phyloP scores from a whole-genome alignment of 2,329 filamentous ascomycete species.

The Clarireedia homoeocarpa region DNA sequence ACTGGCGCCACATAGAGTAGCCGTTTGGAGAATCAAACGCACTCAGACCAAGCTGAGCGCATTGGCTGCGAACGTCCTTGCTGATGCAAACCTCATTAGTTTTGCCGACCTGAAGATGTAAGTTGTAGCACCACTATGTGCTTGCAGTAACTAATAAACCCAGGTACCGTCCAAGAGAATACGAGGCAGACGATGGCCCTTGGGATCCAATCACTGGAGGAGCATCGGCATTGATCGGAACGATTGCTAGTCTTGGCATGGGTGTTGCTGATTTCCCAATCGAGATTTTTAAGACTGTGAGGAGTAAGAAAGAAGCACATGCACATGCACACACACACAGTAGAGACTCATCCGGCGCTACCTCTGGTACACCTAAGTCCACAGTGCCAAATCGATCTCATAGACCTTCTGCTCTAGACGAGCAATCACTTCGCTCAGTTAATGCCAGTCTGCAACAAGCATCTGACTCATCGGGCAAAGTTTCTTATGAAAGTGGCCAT shows the following conservation, averaged over 20 bases:
- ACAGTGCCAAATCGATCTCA: conserved; percentile 13
- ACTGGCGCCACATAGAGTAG: conserved; percentile 57
- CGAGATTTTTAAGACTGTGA: conserved; percentile 42
- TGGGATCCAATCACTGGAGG: conserved; percentile 73
- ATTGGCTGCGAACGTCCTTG: conserved; percentile 63
- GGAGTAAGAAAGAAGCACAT: conserved; percentile 16
- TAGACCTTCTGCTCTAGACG: conserved; percentile 11
- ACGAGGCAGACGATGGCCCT: conserved; percentile 70
- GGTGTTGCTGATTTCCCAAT: conserved; percentile 68
- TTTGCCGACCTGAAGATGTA: conserved; percentile 68
- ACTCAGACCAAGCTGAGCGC: conserved; percentile 62
- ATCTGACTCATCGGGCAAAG: conserved; percentile 15
- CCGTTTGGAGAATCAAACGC: conserved; percentile 67
- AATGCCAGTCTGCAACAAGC: conserved; percentile 4
- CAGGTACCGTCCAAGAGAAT: conserved; percentile 52
- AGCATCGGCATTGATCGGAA: conserved; percentile 70
- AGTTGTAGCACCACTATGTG: conserved; percentile 25
- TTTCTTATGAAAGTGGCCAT: conserved; percentile 21
- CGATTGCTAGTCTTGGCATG: conserved; percentile 73
- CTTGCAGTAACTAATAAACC: conserved; percentile 1
- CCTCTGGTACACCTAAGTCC: conserved; percentile 12
- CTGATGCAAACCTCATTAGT: conserved; percentile 54
- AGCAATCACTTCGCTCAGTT: conserved; percentile 4
- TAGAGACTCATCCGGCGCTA: conserved; percentile 8
- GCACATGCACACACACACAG: conserved; percentile 7